Evolutionary conservation across 306 rosid species (phyloP), one percentile per base, ranked within the genome.

Genomic region (Vigna nakashimae): DNA sequence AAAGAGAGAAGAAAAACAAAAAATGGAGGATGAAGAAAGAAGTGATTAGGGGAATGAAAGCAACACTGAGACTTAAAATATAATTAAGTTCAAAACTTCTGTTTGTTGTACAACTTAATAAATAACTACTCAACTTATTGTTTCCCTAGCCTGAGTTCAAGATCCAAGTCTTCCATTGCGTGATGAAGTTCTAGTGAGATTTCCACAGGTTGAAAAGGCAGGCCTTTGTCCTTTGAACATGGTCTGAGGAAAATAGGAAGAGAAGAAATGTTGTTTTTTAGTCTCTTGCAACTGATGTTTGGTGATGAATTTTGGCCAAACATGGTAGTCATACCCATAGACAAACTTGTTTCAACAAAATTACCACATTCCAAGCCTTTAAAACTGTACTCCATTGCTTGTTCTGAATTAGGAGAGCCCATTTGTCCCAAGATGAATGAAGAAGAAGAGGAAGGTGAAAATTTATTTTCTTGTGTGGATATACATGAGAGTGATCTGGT

Each of bases 141-240:
- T 64, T 82, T 83, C 70, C 98, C 98, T 64, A 93, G 89, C 91
- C 96, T 87, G 83, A 93, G 97, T 84, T 93, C 98, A 81, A 93
- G 98, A 86, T 93, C 98, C 85, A 93, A 79, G 56, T 88, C 91
- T 67, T 88, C 93, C 71, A 76, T 82, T 71, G 51, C 78, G 64
- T 51, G 84, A 50, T 57, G 32, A 34, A 58, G 65, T 64, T 73
- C 85, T 34, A 14, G 59, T 26, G 52, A 49, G 5, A 56, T 81
- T 80, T 79, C 87, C 48, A 83, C 72, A 18, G 89, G 74, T 48
- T 71, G 87, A 50, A 87, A 75, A 65, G 22, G 32, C 73, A 52
- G 2, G 32, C 65, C 3, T 43, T n/a, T 69, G 53, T 64, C 78
- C 50, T 79, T 65, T 73, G 85, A 87, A 78, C 83, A 80, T 56